These are phyloP conservation scores for Ochromonas danica DNA, from an alignment of 108 stramenopile genomes.

Conservation along the genomic window DNA sequence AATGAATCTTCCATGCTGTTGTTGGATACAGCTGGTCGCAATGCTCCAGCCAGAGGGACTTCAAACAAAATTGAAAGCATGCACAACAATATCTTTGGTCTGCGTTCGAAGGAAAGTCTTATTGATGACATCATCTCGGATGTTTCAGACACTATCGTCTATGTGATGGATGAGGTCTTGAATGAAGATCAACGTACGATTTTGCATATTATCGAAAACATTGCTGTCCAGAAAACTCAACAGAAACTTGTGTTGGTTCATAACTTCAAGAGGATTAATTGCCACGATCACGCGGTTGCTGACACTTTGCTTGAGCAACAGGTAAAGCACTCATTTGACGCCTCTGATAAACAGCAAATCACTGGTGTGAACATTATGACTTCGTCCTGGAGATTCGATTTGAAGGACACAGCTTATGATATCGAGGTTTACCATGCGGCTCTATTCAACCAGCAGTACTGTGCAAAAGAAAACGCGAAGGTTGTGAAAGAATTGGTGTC, in stretches of 20 bases:
- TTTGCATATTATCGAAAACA: neutral
- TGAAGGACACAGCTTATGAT: neutral
- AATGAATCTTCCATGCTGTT: neutral
- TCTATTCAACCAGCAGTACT: neutral
- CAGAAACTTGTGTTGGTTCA: neutral
- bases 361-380: neutral
- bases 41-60: neutral
- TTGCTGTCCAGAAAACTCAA: neutral
- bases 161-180: neutral
- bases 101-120: neutral
- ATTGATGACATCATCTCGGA: neutral
- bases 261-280: neutral
- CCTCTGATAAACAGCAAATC: neutral
- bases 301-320: neutral
- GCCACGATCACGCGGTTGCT: neutral
- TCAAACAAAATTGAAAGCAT: neutral
- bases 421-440: neutral
- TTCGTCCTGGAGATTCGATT: neutral
- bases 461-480: neutral
- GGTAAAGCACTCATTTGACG: neutral
- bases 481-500: too few species aligned
- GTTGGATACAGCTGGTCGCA: neutral
- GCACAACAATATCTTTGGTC: neutral
- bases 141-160: neutral
- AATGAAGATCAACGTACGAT: constrained; percentile 1